Evolutionary conservation across 163 green algal genomes (phyloP).

Genomic region (Scenedesmus sp.): DNA sequence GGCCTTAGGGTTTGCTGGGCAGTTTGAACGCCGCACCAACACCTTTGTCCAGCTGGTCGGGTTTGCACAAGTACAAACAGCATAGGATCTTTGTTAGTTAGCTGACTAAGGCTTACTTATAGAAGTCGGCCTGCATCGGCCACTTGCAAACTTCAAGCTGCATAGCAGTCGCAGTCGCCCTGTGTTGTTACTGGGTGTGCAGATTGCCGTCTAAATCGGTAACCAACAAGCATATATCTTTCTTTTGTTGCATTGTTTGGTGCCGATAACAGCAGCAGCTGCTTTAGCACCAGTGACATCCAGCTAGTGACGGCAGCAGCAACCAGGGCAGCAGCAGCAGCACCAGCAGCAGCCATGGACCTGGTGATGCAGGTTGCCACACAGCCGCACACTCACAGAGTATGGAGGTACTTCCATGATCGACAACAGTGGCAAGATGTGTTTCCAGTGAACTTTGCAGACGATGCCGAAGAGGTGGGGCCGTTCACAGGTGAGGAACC

Average conservation of each 20-base stretch:
- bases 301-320: neutral
- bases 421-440: neutral
- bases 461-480: slow-evolving; percentile 28
- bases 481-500: neutral
- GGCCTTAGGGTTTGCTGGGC: neutral
- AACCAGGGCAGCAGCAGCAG: neutral
- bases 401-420: slow-evolving; percentile 18
- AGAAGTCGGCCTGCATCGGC: no score
- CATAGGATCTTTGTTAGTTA: no score
- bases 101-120: no score
- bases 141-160: neutral
- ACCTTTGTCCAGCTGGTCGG: neutral
- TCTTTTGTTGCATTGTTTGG: neutral
- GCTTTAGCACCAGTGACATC: neutral
- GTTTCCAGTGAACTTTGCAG: slow-evolving; percentile 24
- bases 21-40: slow-evolving; percentile 1
- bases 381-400: neutral
- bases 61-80: no score
- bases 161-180: neutral
- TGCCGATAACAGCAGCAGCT: neutral
- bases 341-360: slow-evolving; percentile 19
- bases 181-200: neutral
- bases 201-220: neutral
- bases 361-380: slow-evolving; percentile 33
- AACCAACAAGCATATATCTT: neutral